These are phyloP conservation scores for Hamamelis virginiana DNA, from an alignment of 164 flowering plant genomes.

Conservation along the genomic window DNA sequence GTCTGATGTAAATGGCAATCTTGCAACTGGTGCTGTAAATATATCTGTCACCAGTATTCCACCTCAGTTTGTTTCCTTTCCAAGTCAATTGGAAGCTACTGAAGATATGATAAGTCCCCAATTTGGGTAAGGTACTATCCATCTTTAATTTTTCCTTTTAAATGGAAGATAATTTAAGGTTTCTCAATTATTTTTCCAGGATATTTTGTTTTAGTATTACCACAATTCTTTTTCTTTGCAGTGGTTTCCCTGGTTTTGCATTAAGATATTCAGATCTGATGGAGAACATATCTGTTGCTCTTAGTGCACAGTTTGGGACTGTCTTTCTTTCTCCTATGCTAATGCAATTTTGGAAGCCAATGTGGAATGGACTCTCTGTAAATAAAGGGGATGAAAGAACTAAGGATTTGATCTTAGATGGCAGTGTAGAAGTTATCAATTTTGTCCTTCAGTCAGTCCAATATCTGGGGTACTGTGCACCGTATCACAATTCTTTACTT, in stretches of 20 bases:
- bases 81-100: constrained; percentile 62
- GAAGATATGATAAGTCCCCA: constrained; percentile 76
- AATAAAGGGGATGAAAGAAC: constrained; percentile 27
- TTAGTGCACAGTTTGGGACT: constrained; percentile 58
- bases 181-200: neutral
- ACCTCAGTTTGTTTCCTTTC: constrained; percentile 74
- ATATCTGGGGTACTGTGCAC: constrained; percentile 70
- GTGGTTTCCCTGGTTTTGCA: constrained; percentile 79
- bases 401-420: constrained; percentile 52
- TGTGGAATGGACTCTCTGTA: constrained; percentile 43
- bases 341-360: constrained; percentile 67
- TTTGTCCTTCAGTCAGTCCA: constrained; percentile 73
- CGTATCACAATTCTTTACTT: constrained; percentile 3
- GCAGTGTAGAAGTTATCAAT: constrained; percentile 68
- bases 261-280: constrained; percentile 61
- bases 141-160: neutral
- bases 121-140: constrained; percentile 51
- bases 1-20: constrained; percentile 60
- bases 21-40: constrained; percentile 53
- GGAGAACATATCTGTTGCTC: constrained; percentile 73
- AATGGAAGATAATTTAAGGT: neutral
- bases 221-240: constrained; percentile 29
- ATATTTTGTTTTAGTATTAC: neutral
- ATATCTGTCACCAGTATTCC: constrained; percentile 67
- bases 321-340: constrained; percentile 63